These are phyloP conservation scores for Aspergillus alliaceus DNA, from an alignment of 2,329 filamentous ascomycete species.

Conservation along the genomic window DNA sequence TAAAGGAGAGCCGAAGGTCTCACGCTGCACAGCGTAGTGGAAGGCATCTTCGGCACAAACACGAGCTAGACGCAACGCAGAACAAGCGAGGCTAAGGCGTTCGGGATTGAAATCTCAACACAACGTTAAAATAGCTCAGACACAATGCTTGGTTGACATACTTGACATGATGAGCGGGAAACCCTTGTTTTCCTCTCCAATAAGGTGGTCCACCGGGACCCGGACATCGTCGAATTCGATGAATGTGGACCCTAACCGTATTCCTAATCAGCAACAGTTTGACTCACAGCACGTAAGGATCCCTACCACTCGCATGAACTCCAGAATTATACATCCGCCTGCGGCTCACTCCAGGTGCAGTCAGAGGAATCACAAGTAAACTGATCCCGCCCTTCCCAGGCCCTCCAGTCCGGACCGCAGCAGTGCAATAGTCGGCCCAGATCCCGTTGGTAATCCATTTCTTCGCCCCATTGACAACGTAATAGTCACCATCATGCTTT, in stretches of 20 bases:
- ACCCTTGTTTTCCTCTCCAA: slow-evolving; percentile 67
- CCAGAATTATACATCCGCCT: slow-evolving; percentile 61
- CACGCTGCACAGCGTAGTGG: slow-evolving; percentile 63
- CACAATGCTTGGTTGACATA: slow-evolving; percentile 16
- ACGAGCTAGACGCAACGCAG: slow-evolving; percentile 60
- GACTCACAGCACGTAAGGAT: neutral
- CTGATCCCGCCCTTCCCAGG: slow-evolving; percentile 61
- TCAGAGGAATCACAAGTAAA: slow-evolving; percentile 66
- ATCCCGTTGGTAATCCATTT: slow-evolving; percentile 68
- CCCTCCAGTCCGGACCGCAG: slow-evolving; percentile 60
- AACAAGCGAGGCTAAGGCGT: slow-evolving; percentile 64
- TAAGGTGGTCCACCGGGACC: slow-evolving; percentile 67
- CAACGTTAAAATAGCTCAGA: neutral
- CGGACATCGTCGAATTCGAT: slow-evolving; percentile 73
- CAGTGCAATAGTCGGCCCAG: slow-evolving; percentile 62
- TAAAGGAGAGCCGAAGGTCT: slow-evolving; percentile 62
- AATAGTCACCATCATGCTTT: slow-evolving; percentile 50
- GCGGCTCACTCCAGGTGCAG: slow-evolving; percentile 58
- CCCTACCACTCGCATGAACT: slow-evolving; percentile 62
- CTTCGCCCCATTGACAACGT: slow-evolving; percentile 66
- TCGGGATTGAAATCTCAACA: slow-evolving; percentile 72
- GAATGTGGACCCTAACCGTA: slow-evolving; percentile 50
- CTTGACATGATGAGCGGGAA: slow-evolving; percentile 74
- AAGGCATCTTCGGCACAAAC: slow-evolving; percentile 62
- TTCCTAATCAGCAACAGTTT: neutral